A percentile compares a stretch with the other conserved stretches of the same genome.
Conservation (phyloP, 2,329 filamentous ascomycete genomes). For the Trichophyton rubrum region DNA sequence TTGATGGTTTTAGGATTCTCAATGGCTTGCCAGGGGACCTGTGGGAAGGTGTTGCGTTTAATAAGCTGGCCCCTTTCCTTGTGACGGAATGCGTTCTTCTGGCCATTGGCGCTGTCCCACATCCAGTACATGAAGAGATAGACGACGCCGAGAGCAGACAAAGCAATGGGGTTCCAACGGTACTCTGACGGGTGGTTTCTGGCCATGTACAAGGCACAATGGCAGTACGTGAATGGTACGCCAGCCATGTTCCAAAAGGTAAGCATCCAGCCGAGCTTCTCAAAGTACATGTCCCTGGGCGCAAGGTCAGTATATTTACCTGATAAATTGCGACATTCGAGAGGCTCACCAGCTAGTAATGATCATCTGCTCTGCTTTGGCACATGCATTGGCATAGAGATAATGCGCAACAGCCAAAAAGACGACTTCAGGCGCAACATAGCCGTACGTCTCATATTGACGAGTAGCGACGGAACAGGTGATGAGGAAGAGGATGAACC, state of each 20-base stretch:
- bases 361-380: slow-evolving; percentile 85
- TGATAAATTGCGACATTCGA: not conserved
- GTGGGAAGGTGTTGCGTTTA: slow-evolving; percentile 70
- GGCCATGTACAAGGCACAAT: slow-evolving; percentile 81
- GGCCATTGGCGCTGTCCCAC: slow-evolving; percentile 83
- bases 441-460: slow-evolving; percentile 75
- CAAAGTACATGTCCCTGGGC: slow-evolving; percentile 78
- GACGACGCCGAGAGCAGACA: slow-evolving; percentile 51
- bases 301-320: not conserved
- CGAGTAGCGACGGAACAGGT: slow-evolving; percentile 63
- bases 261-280: slow-evolving; percentile 96
- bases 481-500: slow-evolving; percentile 78
- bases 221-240: slow-evolving; percentile 82
- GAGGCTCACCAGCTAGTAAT: slow-evolving; percentile 60
- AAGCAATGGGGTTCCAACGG: slow-evolving; percentile 57
- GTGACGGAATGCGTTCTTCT: slow-evolving; percentile 85
- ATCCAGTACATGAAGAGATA: slow-evolving; percentile 81
- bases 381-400: slow-evolving; percentile 82
- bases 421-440: slow-evolving; percentile 66
- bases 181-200: slow-evolving; percentile 70
- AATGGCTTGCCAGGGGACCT: slow-evolving; percentile 73
- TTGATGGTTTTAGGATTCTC: slow-evolving; percentile 68
- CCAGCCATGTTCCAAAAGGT: slow-evolving; percentile 96
- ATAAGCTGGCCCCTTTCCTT: slow-evolving; percentile 52
- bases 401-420: slow-evolving; percentile 84